These are phyloP conservation scores for Aspergillus coremiiformis DNA, from an alignment of 495 filamentous ascomycete species.

Conservation along the genomic window DNA sequence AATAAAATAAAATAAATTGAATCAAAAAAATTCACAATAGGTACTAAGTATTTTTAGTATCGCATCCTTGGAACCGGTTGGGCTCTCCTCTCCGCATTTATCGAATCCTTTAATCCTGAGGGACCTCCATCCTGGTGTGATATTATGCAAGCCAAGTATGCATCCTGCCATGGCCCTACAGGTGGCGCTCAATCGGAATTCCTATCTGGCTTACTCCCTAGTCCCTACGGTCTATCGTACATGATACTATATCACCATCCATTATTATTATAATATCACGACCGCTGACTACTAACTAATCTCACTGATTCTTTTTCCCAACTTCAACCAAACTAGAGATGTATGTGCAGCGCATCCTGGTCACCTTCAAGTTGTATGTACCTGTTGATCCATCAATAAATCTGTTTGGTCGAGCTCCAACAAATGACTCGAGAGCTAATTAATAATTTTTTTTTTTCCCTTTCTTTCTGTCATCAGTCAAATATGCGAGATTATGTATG, in stretches of 20 bases:
- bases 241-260: not conserved
- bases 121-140: not conserved
- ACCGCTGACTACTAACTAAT: constrained; percentile 19
- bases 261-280: too few species aligned
- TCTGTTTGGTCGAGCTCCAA: constrained; percentile 21
- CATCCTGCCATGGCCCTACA: not conserved
- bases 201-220: constrained; percentile 9
- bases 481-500: too few species aligned
- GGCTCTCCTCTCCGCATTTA: not conserved
- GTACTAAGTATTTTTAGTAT: not conserved
- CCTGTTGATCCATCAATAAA: constrained; percentile 15
- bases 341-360: constrained; percentile 21
- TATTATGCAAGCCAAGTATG: constrained; percentile 1
- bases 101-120: too few species aligned
- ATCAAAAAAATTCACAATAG: not conserved
- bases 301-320: constrained; percentile 17
- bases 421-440: constrained; percentile 19
- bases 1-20: not conserved
- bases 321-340: constrained; percentile 22
- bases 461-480: too few species aligned
- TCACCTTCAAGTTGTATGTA: too few species aligned
- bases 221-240: not conserved
- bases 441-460: too few species aligned
- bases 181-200: not conserved
- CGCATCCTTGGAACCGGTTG: not conserved